Base-by-base conservation (phyloP, 805 yeast species). In the Ogataea saltuana region DNA sequence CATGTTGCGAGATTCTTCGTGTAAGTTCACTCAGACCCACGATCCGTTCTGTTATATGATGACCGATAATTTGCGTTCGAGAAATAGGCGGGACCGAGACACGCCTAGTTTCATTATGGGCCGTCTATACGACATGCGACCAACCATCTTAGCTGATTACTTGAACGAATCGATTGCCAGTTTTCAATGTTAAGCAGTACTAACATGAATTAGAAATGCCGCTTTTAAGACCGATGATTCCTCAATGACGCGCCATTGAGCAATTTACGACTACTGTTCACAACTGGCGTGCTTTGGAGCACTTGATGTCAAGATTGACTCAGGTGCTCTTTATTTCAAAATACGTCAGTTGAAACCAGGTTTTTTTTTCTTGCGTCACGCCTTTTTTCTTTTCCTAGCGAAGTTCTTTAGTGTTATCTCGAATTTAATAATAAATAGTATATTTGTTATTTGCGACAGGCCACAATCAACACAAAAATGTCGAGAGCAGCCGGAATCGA, bases 51-150 rank as follows among this genome's bases (percentile, higher is more conserved):
- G 4, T 27, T 39, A 30, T 12, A 50, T 61, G 64, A 61, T 61
- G 65, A 60, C 48, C 36, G 46, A 53, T 61, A 64, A 64, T 63
- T 64, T 64, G 68, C 69, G 69, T 61, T 64, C 61, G 45, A 64
- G 61, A 48, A 56, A 54, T 48, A 53, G 50, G 31, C 18, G 32
- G 39, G 44, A 56, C 51, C 55, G 60, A 51, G 50, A 59, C 63
- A 48, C 55, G 65, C 66, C 67, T 59, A 54, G 66, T 62, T 51
- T 52, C 62, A 45, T 48, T 37, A 50, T 50, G 56, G 56, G 50
- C 41, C 44, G 35, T 45, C 45, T 48, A 49, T 54, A 61, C 42
- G 50, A 15, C 48, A 59, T 69, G 73, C 64, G 67, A 69, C 65
- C 58, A 64, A 51, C 39, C 46, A 34, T 34, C 38, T 34, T 16